Conservation (phyloP, 805 yeast species). For the Millerozyma miso region DNA sequence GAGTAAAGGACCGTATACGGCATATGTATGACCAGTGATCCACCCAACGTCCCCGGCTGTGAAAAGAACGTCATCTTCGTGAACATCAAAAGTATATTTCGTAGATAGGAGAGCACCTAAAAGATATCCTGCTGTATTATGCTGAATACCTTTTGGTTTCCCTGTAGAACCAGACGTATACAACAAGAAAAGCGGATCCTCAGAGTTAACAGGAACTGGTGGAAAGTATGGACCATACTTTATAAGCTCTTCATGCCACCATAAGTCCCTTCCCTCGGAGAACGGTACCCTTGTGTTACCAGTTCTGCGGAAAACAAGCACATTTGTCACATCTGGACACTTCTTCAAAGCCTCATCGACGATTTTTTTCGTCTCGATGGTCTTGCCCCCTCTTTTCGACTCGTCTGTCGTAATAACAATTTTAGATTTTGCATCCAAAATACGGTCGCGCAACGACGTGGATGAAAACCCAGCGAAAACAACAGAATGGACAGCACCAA, state of each 20-base stretch:
- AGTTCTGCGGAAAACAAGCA: slow-evolving; percentile 85
- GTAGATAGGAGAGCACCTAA: slow-evolving; percentile 91
- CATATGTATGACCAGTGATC: slow-evolving; percentile 98
- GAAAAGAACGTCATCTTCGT: slow-evolving; percentile 80
- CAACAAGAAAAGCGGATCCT: slow-evolving; percentile 91
- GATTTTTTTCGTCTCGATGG: slow-evolving; percentile 85
- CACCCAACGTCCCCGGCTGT: slow-evolving; percentile 99
- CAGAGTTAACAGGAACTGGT: slow-evolving; percentile 81
- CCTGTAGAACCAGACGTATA: slow-evolving; percentile 99
- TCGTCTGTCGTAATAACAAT: slow-evolving; percentile 93
- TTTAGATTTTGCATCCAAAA: slow-evolving; percentile 79
- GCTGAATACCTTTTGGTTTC: slow-evolving; percentile 97
- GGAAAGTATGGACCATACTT: slow-evolving; percentile 84
- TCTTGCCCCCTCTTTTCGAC: slow-evolving; percentile 93
- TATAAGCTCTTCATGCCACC: slow-evolving; percentile 90
- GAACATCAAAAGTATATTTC: slow-evolving; percentile 89
- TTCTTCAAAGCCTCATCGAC: slow-evolving; percentile 88
- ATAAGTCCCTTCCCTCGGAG: slow-evolving; percentile 77
- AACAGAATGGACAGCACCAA: slow-evolving; percentile 95
- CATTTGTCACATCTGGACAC: slow-evolving; percentile 73
- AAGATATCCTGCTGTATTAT: slow-evolving; percentile 90
- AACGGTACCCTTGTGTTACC: slow-evolving; percentile 70
- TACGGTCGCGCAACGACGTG: slow-evolving; percentile 87
- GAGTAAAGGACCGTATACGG: slow-evolving; percentile 87
- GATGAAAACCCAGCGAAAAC: slow-evolving; percentile 96